Percentiles rank a stretch among this genome's conserved stretches.
Conservation (phyloP, 1,284 basidiomycete genomes). For the Grifola frondosa region DNA sequence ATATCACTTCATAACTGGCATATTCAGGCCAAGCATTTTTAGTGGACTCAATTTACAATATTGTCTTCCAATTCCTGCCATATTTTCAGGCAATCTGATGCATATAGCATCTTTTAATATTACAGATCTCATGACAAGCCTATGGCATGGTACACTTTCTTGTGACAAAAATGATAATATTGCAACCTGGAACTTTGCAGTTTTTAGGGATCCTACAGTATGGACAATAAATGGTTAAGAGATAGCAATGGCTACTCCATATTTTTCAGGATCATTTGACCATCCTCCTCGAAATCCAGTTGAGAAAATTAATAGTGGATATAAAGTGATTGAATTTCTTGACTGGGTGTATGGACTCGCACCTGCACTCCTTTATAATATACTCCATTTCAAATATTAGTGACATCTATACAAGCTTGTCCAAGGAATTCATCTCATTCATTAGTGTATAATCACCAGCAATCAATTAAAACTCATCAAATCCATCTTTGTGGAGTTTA, state of each 20-base stretch:
- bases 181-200: conserved; percentile 35
- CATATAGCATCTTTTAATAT: conserved; percentile 30
- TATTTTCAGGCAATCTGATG: conserved; percentile 26
- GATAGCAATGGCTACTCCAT: conserved; percentile 12
- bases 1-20: conserved; percentile 30
- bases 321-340: conserved; percentile 29
- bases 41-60: not conserved
- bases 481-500: conserved; percentile 11
- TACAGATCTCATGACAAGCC: conserved; percentile 22
- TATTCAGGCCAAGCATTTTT: conserved; percentile 35
- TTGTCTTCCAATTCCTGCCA: conserved; percentile 17
- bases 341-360: conserved; percentile 18
- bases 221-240: conserved; percentile 36
- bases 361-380: conserved; percentile 19
- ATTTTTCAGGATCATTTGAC: conserved; percentile 27
- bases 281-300: conserved; percentile 27
- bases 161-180: conserved; percentile 27
- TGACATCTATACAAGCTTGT: conserved; percentile 21
- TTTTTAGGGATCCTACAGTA: conserved; percentile 24
- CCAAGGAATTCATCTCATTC: conserved; percentile 12
- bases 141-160: conserved; percentile 27
- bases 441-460: conserved; percentile 10
- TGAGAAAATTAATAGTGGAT: conserved; percentile 29
- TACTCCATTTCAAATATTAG: conserved; percentile 18
- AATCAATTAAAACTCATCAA: conserved; percentile 11